Base-by-base conservation (phyloP, 148 eudicot species). In the Gaultheria prostrata region DNA sequence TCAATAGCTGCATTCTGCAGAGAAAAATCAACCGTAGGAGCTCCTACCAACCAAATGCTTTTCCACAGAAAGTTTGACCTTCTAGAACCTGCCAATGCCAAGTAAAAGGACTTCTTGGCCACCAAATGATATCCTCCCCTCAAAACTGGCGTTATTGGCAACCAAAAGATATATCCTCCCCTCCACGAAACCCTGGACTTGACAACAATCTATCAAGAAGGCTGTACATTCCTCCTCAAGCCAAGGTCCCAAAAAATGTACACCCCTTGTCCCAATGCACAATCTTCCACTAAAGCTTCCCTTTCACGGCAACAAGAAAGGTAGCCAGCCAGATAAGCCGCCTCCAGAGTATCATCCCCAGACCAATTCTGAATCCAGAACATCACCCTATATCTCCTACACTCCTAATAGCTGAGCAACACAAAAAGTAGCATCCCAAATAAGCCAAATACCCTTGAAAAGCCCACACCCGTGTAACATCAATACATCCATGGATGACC, bases 1-100 rank as follows among this genome's bases (percentile, higher is more conserved):
- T n/a, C 26, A 24, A 24, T 10, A 63, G 67, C 67, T 63, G 70
- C 32, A 24, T 63, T 63, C 32, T 63, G 11, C 9, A 9, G 32
- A 24, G 26, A 63, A 14, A 63, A 24, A 63, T 24, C 9, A 63
- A 63, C 30, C 15, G 10, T 63, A 24, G 70, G 70, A 63, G 30
- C 30, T 63, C 30, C 70, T 63, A 63, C 70, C 70, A 2, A 67
- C 71, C 71, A 28, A 67, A 67, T 67, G 72, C 72, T 18, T 67
- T 67, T 67, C 18, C 17, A 67, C 7, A 39, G 35, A 67, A 67
- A 67, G 72, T 67, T 67, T 7, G 72, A 67, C 72, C 26, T 67
- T 30, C 39, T 30, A 67, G 39, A 67, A 30, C 39, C 39, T 67
- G 33, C 2, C 3, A 67, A 28, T 67, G 72, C 72, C 72, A 67